Conservation (phyloP, 192 early-diverging fungal genomes). For the Linnemannia exigua region DNA sequence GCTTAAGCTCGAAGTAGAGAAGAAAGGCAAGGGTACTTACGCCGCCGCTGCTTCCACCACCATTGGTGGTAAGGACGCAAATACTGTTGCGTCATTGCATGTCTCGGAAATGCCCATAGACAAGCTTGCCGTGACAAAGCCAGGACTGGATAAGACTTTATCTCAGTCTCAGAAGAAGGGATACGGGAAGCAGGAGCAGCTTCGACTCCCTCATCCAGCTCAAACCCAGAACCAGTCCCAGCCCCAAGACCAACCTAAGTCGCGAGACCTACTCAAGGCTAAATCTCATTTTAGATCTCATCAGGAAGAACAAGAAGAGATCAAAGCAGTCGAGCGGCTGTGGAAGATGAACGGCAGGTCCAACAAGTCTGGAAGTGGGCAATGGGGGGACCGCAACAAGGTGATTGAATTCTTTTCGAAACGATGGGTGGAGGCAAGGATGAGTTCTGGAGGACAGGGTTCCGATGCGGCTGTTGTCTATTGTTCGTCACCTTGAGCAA, state of each 20-base stretch:
- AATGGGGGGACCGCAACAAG: background rate
- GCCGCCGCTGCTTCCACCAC: no score
- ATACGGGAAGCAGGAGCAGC: background rate
- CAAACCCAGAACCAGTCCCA: background rate
- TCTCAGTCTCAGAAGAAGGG: background rate
- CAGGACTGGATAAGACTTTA: background rate
- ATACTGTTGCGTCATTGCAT: background rate
- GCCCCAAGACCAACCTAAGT: background rate
- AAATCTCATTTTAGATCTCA: no score
- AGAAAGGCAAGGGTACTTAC: background rate
- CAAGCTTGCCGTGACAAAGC: background rate
- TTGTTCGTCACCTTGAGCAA: background rate
- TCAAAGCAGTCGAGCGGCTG: background rate
- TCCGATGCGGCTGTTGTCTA: background rate
- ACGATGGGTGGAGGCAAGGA: background rate
- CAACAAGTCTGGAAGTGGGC: background rate
- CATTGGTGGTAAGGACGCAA: no score
- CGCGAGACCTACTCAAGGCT: background rate
- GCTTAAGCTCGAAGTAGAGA: background rate
- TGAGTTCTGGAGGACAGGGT: background rate
- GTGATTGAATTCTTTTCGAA: conserved; percentile 2
- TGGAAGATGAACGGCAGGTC: background rate
- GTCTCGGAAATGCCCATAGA: background rate
- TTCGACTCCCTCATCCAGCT: background rate
- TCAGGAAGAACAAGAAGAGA: no score